Conservation (phyloP, 208 protist genomes). For the Kentomonas sorsogonicus region DNA sequence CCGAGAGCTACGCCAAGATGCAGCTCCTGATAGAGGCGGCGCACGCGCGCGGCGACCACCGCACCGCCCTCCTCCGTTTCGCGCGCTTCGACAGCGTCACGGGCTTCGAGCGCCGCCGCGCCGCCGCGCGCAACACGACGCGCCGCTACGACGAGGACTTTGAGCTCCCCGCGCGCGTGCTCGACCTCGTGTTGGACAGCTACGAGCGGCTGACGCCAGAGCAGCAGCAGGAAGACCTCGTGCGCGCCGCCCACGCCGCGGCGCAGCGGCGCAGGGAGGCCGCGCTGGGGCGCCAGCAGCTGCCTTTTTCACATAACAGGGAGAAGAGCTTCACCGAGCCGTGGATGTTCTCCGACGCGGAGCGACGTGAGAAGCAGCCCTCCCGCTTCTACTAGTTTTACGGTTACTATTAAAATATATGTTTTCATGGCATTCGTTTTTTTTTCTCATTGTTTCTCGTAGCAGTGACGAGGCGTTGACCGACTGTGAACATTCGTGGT, state of each 20-base stretch:
- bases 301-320: not conserved
- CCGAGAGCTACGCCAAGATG: slow-evolving; percentile 73
- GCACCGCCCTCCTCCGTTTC: slow-evolving; percentile 58
- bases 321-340: slow-evolving; percentile 6
- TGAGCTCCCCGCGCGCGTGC: slow-evolving; percentile 31
- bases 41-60: slow-evolving; percentile 37
- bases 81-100: slow-evolving; percentile 61
- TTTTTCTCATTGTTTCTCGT: not conserved
- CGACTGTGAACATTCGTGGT: too few species aligned
- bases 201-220: slow-evolving; percentile 40
- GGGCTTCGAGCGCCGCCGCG: slow-evolving; percentile 38
- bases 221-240: slow-evolving; percentile 34
- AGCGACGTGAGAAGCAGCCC: not conserved
- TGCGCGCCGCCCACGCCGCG: slow-evolving; percentile 41
- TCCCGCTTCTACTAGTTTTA: too few species aligned
- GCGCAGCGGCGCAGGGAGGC: slow-evolving; percentile 33
- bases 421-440: not conserved
- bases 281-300: slow-evolving; percentile 16
- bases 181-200: slow-evolving; percentile 58
- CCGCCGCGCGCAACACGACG: slow-evolving; percentile 32
- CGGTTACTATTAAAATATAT: not conserved
- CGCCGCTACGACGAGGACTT: slow-evolving; percentile 58
- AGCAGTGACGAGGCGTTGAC: too few species aligned
- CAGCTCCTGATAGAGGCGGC: slow-evolving; percentile 59
- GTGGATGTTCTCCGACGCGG: slow-evolving; percentile 60